Evolutionary conservation across 768 basidiomycete species (phyloP), one percentile per base, ranked within the genome.

Genomic region (Cystobasidium onofrii): DNA sequence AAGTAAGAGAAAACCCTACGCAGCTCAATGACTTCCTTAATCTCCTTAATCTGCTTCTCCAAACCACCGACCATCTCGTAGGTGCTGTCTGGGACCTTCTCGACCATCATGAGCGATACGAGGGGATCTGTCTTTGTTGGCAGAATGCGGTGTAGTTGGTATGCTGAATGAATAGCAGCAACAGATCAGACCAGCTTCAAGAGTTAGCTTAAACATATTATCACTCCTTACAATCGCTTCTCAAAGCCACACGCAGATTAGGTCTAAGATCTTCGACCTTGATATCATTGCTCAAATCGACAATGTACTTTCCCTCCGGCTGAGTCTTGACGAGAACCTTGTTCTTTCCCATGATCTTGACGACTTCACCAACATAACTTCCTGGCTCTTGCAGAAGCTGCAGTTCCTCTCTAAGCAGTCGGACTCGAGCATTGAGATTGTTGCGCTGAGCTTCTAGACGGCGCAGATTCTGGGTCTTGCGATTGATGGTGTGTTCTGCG

Each of bases 51-150:
- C 76, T 94, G 89, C 83, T 96, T 91, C 84, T 98, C 96, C 73
- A 98, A 86, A 77, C 95, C 95, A 25, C 96, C 96, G 75, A 99
- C 95, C 94, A 98, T 97, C 82, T 98, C 96, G 83, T 99, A 99
- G 34, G 96, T 98, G 82, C 90, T 92, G 82, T 98, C 95, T 0
- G 95, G 95, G 0, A 98, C 95, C 81, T 99, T 99, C 83, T 99
- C 95, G 13, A 98, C 95, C 94, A 98, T 97, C 96, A 98, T 98
- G 76, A 98, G 87, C 23, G 93, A 96, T 34, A 98, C 94, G 46
- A 98, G 88, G 2, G 96, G 95, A 82, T 97, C 96, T 78, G 97
- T 90, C 83, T 99, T 97, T 84, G 93, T 96, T 0, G 93, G 93
- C 0, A 98, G 84, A 78, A 98, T 90, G 82, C 91, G 92, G 86